Conservation (phyloP, 148 eudicot genomes). For the Vaccinium macrocarpon region DNA sequence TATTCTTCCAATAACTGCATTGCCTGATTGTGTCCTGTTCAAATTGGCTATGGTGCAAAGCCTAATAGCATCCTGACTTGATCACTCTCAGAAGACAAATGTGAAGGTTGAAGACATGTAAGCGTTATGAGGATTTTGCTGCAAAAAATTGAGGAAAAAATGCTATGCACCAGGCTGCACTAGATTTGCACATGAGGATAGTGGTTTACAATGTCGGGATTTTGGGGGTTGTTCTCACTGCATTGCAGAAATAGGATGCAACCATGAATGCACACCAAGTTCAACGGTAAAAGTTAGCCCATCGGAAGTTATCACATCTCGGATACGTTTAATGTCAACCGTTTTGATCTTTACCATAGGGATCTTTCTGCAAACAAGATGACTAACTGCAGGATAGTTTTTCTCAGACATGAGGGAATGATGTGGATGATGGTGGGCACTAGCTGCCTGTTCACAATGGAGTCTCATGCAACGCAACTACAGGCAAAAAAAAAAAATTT, state of each 20-base stretch:
- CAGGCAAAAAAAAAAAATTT: neutral
- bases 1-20: neutral
- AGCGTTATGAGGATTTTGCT: neutral
- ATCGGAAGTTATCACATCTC: neutral
- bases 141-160: neutral
- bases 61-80: neutral
- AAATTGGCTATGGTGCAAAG: neutral
- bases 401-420: neutral
- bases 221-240: neutral
- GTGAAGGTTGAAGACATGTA: neutral
- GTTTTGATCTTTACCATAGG: neutral
- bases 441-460: neutral
- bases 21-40: neutral
- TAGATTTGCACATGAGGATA: neutral
- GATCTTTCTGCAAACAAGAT: neutral
- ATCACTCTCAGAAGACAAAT: neutral
- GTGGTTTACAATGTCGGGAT: neutral
- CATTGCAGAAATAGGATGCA: neutral
- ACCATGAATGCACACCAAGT: neutral
- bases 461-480: neutral
- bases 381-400: neutral
- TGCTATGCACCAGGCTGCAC: neutral
- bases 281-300: neutral
- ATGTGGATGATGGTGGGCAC: neutral
- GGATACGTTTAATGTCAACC: neutral